A percentile compares a stretch with the other conserved stretches of the same genome.
phyloP scores from a whole-genome alignment of 2,329 filamentous ascomycete species.

The Ceratocystis smalleyi region DNA sequence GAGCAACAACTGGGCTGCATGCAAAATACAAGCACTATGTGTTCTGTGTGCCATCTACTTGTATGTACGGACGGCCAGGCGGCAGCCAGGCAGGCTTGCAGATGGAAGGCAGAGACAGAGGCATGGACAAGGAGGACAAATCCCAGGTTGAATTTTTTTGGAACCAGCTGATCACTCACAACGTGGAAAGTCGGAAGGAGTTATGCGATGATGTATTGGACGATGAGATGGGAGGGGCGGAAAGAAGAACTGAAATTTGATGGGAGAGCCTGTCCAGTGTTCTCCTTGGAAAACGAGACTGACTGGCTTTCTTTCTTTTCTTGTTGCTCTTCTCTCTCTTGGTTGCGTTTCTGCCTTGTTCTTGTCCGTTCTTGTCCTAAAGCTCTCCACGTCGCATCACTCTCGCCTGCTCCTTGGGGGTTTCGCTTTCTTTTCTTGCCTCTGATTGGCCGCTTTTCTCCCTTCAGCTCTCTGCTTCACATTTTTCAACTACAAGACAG shows the following conservation, averaged over 20 bases:
- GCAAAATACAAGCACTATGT: no score
- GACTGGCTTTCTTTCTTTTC: not conserved
- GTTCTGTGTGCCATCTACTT: not conserved
- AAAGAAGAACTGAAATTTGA: not conserved
- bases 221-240: not conserved
- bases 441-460: not conserved
- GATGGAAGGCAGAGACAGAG: not conserved
- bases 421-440: not conserved
- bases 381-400: not conserved
- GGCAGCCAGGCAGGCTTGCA: not conserved
- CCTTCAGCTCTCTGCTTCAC: not conserved
- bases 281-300: not conserved
- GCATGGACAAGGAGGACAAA: not conserved
- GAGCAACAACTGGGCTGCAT: no score
- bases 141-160: not conserved
- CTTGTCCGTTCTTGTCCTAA: not conserved
- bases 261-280: not conserved
- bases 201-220: not conserved
- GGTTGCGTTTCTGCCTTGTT: not conserved
- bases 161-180: not conserved
- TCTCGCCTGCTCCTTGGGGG: not conserved
- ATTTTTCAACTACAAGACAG: not conserved
- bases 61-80: not conserved
- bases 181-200: not conserved
- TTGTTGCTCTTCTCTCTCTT: slow-evolving; percentile 2